Conservation (phyloP, 2,329 filamentous ascomycete genomes). For the Fusarium brevicatenulatum region DNA sequence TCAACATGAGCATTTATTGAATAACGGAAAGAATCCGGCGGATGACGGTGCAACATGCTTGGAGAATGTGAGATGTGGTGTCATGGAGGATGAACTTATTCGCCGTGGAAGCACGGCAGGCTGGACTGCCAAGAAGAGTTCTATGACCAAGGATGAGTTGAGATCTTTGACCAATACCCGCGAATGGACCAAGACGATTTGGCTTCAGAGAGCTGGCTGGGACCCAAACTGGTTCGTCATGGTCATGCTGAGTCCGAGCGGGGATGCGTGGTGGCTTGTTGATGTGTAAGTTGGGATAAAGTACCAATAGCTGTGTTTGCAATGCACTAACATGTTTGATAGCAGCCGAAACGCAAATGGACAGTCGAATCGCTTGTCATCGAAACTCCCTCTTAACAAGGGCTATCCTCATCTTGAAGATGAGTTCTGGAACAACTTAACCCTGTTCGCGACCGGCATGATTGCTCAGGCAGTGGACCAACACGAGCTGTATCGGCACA, state of each 20-base stretch:
- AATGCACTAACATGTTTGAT: conserved; percentile 25
- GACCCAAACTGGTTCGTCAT: conserved; percentile 76
- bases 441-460: conserved; percentile 60
- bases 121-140: conserved; percentile 66
- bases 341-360: conserved; percentile 44
- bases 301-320: neutral
- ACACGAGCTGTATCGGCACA: conserved; percentile 57
- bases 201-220: conserved; percentile 81
- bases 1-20: conserved; percentile 72
- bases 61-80: conserved; percentile 70
- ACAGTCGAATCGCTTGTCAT: conserved; percentile 47
- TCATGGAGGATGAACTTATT: conserved; percentile 69
- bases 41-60: conserved; percentile 67
- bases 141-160: conserved; percentile 64
- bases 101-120: conserved; percentile 69
- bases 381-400: conserved; percentile 56
- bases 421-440: conserved; percentile 63
- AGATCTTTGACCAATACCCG: conserved; percentile 70
- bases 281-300: conserved; percentile 61
- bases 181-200: conserved; percentile 71
- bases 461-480: conserved; percentile 62
- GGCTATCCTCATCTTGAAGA: conserved; percentile 58
- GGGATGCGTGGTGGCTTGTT: conserved; percentile 83
- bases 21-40: conserved; percentile 65
- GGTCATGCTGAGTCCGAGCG: conserved; percentile 74